Conservation (phyloP, 306 rosid genomes). For the Cajanus cajan region DNA sequence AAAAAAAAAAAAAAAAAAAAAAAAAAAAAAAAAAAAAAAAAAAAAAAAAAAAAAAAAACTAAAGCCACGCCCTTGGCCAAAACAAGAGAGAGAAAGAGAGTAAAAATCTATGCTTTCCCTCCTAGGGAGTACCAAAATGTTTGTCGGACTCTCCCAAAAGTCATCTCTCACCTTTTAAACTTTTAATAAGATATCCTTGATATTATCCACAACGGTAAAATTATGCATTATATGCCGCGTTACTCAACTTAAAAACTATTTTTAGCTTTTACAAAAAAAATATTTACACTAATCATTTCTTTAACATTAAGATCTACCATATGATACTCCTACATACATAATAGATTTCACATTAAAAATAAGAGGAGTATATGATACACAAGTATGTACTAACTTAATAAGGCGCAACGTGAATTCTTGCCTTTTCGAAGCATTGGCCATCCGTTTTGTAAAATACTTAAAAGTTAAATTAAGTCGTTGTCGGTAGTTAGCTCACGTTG, state of each 20-base stretch:
- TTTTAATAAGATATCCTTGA: not conserved
- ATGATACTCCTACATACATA: too few species aligned
- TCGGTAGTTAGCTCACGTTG: constrained; percentile 25
- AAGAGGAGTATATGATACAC: not conserved
- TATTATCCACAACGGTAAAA: constrained; percentile 41
- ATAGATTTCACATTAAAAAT: not conserved
- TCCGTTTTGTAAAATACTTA: not conserved
- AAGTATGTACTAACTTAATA: not conserved
- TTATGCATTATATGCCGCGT: not conserved
- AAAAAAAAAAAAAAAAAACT: constrained; percentile 9
- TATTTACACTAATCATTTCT: not conserved
- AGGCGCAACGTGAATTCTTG: not conserved
- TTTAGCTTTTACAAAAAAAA: not conserved
- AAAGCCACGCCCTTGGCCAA: constrained; percentile 12
- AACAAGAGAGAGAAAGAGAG: constrained; percentile 5
- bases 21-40: too few species aligned
- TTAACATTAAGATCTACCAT: not conserved
- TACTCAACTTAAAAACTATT: not conserved
- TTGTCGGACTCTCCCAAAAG: constrained; percentile 42
- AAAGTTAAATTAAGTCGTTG: not conserved
- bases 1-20: too few species aligned
- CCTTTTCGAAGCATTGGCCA: not conserved
- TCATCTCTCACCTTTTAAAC: constrained; percentile 34
- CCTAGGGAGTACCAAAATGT: constrained; percentile 38
- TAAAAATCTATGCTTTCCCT: constrained; percentile 20